Percentiles rank a stretch among this genome's conserved stretches.
phyloP scores from a whole-genome alignment of 345 rosid species.

The Dovyalis caffra region DNA sequence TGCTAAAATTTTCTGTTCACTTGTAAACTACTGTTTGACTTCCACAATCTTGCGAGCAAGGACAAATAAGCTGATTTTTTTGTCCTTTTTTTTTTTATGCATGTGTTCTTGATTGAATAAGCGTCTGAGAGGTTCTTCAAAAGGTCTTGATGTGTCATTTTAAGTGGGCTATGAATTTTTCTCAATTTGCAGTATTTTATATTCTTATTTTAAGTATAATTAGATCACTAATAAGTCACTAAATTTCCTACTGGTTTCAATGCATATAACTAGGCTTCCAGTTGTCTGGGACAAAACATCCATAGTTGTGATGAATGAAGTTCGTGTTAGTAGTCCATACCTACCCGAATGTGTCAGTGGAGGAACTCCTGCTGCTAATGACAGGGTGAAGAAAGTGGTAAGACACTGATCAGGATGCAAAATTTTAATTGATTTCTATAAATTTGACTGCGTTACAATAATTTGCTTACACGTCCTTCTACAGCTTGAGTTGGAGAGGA shows the following conservation, averaged over 20 bases:
- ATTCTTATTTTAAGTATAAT: not conserved
- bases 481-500: conserved; percentile 71
- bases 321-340: conserved; percentile 88
- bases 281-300: conserved; percentile 94
- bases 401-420: conserved; percentile 22
- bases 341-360: conserved; percentile 80
- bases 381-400: conserved; percentile 98
- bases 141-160: not conserved
- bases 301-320: conserved; percentile 91
- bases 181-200: not conserved
- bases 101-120: not conserved
- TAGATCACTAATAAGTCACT: not conserved
- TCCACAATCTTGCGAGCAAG: not conserved
- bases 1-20: not conserved
- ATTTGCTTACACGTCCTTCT: conserved; percentile 14
- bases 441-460: not conserved
- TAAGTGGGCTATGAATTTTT: not conserved
- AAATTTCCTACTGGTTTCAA: not conserved
- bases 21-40: not conserved
- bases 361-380: conserved; percentile 95
- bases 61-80: not conserved
- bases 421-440: not conserved
- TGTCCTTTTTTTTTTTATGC: not conserved
- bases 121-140: not conserved
- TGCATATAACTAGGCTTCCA: conserved; percentile 66